Percentiles rank a stretch among this genome's conserved stretches.
Conservation (phyloP, 1,139 yeast species). For the Zygosaccharomyces pseudobailii region DNA sequence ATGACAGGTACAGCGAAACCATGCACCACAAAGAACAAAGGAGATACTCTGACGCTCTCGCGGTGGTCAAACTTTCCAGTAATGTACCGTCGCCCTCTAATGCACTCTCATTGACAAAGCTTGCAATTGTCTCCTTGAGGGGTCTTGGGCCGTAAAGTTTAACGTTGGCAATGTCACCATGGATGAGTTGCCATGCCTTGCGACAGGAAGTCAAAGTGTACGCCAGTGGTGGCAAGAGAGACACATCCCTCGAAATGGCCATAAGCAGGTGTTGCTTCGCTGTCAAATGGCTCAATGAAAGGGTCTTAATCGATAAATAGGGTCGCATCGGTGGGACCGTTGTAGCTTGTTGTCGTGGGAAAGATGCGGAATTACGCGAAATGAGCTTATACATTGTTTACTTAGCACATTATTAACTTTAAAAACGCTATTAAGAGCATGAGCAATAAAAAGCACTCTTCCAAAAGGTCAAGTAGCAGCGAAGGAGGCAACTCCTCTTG, state of each 20-base stretch:
- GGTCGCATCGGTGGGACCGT: conserved; percentile 12
- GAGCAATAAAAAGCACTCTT: conserved; percentile 1
- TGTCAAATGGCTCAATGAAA: conserved; percentile 42
- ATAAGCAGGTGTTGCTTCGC: conserved; percentile 74
- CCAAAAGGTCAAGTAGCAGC: neutral
- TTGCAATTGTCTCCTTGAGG: conserved; percentile 32
- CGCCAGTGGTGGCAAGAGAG: conserved; percentile 57
- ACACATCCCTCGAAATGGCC: conserved; percentile 68
- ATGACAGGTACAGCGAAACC: conserved; percentile 80
- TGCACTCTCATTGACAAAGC: conserved; percentile 37
- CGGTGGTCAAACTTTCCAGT: conserved; percentile 43
- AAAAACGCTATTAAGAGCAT: conserved; percentile 3
- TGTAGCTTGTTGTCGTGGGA: neutral
- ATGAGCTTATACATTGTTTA: conserved; percentile 1
- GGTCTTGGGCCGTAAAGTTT: conserved; percentile 33
- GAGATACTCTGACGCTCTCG: conserved; percentile 64
- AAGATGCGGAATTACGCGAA: neutral
- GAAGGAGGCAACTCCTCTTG: neutral
- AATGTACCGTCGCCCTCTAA: conserved; percentile 13
- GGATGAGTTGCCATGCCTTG: conserved; percentile 36
- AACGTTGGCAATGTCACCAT: conserved; percentile 17
- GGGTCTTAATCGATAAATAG: conserved; percentile 26
- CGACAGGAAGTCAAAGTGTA: conserved; percentile 55
- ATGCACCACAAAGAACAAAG: conserved; percentile 76
- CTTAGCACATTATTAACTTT: conserved; percentile 2